These are phyloP conservation scores for Tulasnella calospora DNA, from an alignment of 768 basidiomycete genomes.

Conservation along the genomic window DNA sequence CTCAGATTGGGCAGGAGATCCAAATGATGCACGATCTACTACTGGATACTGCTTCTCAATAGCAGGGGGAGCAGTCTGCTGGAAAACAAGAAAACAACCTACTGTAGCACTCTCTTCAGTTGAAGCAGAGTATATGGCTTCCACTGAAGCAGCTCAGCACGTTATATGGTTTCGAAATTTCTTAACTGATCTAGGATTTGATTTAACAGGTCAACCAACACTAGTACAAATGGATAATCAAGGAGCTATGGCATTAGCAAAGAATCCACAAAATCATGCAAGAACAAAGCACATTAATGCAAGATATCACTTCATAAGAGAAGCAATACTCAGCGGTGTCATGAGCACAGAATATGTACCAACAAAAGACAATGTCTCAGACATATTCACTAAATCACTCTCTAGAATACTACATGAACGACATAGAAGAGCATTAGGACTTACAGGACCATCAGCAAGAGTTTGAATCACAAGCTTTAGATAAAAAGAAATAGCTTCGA, in stretches of 20 bases:
- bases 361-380: not conserved
- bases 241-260: not conserved
- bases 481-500: too few relatives aligned
- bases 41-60: conserved; percentile 25
- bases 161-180: conserved; percentile 11
- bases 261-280: not conserved
- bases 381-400: conserved; percentile 8
- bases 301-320: not conserved
- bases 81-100: conserved; percentile 22
- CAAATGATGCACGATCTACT: too few relatives aligned
- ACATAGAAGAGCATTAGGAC: not conserved
- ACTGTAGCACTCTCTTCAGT: conserved; percentile 21
- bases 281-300: not conserved
- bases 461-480: not conserved
- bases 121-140: conserved; percentile 30
- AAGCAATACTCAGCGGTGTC: not conserved
- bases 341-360: not conserved
- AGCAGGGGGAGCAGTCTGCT: conserved; percentile 20
- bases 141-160: conserved; percentile 21
- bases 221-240: not conserved
- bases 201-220: not conserved
- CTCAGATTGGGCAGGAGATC: too few relatives aligned
- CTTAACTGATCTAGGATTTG: not conserved
- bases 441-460: too few relatives aligned
- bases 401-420: not conserved